These are phyloP conservation scores for Penicillium paradoxum DNA, from an alignment of 495 filamentous ascomycete genomes.

Conservation along the genomic window DNA sequence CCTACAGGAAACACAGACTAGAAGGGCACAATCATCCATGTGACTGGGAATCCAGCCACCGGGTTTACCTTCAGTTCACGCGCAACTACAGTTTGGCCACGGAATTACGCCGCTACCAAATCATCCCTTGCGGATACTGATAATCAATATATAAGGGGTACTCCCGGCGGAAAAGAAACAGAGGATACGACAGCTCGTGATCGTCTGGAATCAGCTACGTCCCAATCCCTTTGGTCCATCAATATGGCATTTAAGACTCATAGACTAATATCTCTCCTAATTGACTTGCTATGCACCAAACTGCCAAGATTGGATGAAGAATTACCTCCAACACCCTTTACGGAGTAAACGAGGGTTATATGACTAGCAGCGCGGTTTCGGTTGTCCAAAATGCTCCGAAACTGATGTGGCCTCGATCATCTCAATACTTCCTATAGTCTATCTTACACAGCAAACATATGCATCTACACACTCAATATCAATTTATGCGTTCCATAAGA, in stretches of 20 bases:
- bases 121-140: no score
- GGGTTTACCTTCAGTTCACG: neutral
- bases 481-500: no score
- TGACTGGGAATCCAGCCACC: neutral
- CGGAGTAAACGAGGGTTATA: neutral
- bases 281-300: neutral
- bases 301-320: slow-evolving; percentile 3
- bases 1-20: no score
- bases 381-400: slow-evolving; percentile 2
- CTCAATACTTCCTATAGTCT: no score
- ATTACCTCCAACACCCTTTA: neutral
- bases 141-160: no score
- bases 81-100: neutral
- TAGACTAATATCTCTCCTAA: neutral
- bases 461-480: no score
- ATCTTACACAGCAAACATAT: no score
- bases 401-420: no score
- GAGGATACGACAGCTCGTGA: no score
- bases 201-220: neutral
- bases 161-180: no score
- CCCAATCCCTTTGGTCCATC: slow-evolving; percentile 1
- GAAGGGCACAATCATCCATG: no score
- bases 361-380: neutral
- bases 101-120: no score
- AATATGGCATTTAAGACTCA: neutral